A percentile compares a stretch with the other conserved stretches of the same genome.
Conservation (phyloP, 345 rosid species). For the Pistacia integerrima region DNA sequence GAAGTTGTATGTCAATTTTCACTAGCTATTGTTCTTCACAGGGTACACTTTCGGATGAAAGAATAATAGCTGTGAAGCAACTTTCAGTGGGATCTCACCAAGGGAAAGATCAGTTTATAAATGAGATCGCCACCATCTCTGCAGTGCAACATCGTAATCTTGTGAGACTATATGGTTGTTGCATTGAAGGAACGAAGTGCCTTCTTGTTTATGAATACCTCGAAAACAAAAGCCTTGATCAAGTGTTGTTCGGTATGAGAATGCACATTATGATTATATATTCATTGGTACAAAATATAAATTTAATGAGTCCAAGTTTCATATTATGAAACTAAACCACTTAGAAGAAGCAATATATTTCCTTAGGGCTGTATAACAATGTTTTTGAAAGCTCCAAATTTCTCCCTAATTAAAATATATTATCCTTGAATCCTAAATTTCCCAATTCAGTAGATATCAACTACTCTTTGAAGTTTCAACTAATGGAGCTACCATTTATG, state of each 20-base stretch:
- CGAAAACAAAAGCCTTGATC: slow-evolving; percentile 21
- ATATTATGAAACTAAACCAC: neutral
- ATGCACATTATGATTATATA: too few relatives aligned
- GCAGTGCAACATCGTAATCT: slow-evolving; percentile 23
- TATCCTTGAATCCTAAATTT: neutral
- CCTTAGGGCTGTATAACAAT: neutral
- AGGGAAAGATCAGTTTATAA: slow-evolving; percentile 40
- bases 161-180: slow-evolving; percentile 17
- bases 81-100: slow-evolving; percentile 41
- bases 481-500: neutral
- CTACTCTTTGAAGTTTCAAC: neutral
- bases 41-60: slow-evolving; percentile 42
- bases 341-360: neutral
- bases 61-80: slow-evolving; percentile 40
- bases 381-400: neutral
- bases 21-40: neutral
- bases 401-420: neutral
- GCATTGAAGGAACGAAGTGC: slow-evolving; percentile 16
- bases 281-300: too few relatives aligned
- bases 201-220: slow-evolving; percentile 22
- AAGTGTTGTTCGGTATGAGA: slow-evolving; percentile 16
- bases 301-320: too few relatives aligned
- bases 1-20: neutral
- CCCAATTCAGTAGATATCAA: neutral
- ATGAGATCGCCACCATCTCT: slow-evolving; percentile 31